Base-by-base conservation (phyloP, 2,329 filamentous ascomycete species). In the Aspergillus ustus region DNA sequence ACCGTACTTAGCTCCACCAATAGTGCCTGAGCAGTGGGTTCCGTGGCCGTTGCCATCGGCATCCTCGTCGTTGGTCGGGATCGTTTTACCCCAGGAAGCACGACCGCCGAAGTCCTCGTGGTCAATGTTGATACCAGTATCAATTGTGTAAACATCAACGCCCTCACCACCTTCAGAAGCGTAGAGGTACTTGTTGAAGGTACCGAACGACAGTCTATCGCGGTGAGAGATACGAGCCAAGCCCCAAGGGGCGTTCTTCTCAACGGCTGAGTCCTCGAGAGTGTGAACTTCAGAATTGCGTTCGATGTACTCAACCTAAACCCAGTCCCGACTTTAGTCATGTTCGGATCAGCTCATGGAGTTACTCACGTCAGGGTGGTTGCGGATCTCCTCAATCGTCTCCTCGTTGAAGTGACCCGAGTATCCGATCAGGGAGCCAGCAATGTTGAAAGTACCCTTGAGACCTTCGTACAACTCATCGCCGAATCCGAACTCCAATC, bases 151-250 rank as follows among this genome's bases (percentile, higher is more conserved):
- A 75, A 95, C 95, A 80, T 99, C 95, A 70, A 99, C 95, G 78
- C 95, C 96, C 84, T 98, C 93, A 77, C 95, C 95, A 75, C 91
- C 94, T 58, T 96, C 90, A 60, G 87, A 85, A 60, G 93, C 86
- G 79, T 95, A 99, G 43, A 98, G 86, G 84, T 99, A 99, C 84
- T 98, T 97, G 87, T 97, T 98, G 84, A 95, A 98, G 78, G 88
- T 93, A 71, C 91, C 90, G 77, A 99, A 98, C 78, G 86, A 90
- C 69, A 99, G 86, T 67, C 85, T 85, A 68, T 95, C 85, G 70
- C 95, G 92, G 85, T 99, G 95, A 37, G 95, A 99, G 82, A 99
- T 91, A 88, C 95, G 92, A 70, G 96, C 95, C 68, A 99, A 87
- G 83, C 96, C 95, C 95, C 96, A 99, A n/a, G 95, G 95, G 67